These are phyloP conservation scores for Arabidopsis arenosa DNA, from an alignment of 345 rosid species.

Conservation along the genomic window DNA sequence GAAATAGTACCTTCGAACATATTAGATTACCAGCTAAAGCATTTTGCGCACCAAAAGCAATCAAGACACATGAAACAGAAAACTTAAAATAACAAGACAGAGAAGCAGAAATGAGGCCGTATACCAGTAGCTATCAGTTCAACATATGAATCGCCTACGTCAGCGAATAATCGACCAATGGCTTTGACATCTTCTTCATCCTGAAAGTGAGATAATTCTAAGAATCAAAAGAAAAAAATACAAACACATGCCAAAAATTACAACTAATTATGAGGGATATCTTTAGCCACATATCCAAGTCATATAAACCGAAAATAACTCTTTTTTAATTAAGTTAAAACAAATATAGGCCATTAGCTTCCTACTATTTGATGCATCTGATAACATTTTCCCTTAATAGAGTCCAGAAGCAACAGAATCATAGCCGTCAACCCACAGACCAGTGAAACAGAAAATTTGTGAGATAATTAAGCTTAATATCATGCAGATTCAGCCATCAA, in stretches of 20 bases:
- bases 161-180: slow-evolving; percentile 95
- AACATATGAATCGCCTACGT: slow-evolving; percentile 96
- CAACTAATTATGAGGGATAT: slow-evolving; percentile 20
- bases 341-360: slow-evolving; percentile 1
- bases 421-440: slow-evolving; percentile 28
- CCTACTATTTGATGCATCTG: slow-evolving; percentile 3
- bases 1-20: slow-evolving; percentile 28
- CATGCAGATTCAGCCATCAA: slow-evolving; percentile 20
- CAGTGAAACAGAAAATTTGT: slow-evolving; percentile 30
- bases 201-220: slow-evolving; percentile 51
- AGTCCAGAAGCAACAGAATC: slow-evolving; percentile 14
- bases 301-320: slow-evolving; percentile 17
- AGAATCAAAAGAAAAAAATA: slow-evolving; percentile 25
- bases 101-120: slow-evolving; percentile 23
- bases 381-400: background rate
- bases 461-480: slow-evolving; percentile 13
- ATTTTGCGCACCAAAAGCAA: slow-evolving; percentile 29
- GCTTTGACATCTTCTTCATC: slow-evolving; percentile 99
- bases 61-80: slow-evolving; percentile 35
- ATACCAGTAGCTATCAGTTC: slow-evolving; percentile 95
- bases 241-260: slow-evolving; percentile 26
- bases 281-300: slow-evolving; percentile 20
- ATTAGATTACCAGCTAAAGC: slow-evolving; percentile 28
- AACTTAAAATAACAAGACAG: slow-evolving; percentile 23
- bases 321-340: background rate